Percentiles rank a stretch among this genome's conserved stretches.
Evolutionary conservation across 2,329 filamentous ascomycete genomes (phyloP).

Genomic region (Byssochlamys sp.): DNA sequence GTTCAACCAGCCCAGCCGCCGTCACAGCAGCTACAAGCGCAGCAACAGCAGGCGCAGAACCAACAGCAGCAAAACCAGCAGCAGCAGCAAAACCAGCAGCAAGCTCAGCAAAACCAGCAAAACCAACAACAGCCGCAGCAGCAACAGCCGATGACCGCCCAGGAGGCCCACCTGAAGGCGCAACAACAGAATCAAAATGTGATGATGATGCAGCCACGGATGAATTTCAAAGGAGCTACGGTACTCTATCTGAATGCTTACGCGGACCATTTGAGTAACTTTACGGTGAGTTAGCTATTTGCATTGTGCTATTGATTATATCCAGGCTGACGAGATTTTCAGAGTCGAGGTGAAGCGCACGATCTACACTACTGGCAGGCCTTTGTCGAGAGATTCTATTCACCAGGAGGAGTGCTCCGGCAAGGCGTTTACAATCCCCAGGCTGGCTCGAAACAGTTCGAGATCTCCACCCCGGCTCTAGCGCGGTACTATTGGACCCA

Average conservation of each 20-base stretch:
- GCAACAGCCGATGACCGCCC: slow-evolving; percentile 29
- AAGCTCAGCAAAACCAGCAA: slow-evolving; percentile 24
- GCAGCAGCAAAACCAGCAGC: slow-evolving; percentile 23
- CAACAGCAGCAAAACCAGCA: slow-evolving; percentile 25
- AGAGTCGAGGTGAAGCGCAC: slow-evolving; percentile 53
- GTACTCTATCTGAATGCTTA: slow-evolving; percentile 48
- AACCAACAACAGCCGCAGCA: slow-evolving; percentile 25
- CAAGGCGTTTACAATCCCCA: slow-evolving; percentile 52
- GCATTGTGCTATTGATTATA: not conserved
- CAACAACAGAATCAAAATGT: slow-evolving; percentile 29
- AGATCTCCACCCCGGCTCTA: slow-evolving; percentile 71
- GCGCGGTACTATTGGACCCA: slow-evolving; percentile 84
- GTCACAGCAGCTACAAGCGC: slow-evolving; percentile 20
- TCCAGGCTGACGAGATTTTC: slow-evolving; percentile 10
- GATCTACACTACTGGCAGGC: slow-evolving; percentile 67
- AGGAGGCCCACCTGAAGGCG: slow-evolving; percentile 32
- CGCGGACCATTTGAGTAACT: slow-evolving; percentile 46
- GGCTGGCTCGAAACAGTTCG: slow-evolving; percentile 66
- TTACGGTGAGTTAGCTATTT: slow-evolving; percentile 43
- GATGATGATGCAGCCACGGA: slow-evolving; percentile 32
- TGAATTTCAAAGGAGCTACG: slow-evolving; percentile 33
- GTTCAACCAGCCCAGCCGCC: slow-evolving; percentile 27
- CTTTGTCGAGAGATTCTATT: slow-evolving; percentile 76
- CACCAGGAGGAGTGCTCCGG: slow-evolving; percentile 64
- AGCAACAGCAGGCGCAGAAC: slow-evolving; percentile 18